phyloP scores from a whole-genome alignment of 768 basidiomycete genomes.

The Trametes cingulata region DNA sequence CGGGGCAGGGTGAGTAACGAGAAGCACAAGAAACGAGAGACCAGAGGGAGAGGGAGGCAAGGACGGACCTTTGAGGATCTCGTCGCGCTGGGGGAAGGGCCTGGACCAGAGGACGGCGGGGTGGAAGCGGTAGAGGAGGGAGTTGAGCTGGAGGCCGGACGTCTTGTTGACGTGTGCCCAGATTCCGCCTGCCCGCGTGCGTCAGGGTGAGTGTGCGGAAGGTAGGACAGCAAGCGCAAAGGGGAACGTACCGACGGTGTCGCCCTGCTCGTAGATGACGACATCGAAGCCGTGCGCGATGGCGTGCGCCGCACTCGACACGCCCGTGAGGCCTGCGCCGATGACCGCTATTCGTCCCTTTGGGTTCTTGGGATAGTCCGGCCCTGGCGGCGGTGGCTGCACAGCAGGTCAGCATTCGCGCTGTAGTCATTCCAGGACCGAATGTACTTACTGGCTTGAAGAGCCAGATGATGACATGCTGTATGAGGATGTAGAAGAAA shows the following conservation, averaged over 20 bases:
- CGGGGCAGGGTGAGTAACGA: not conserved
- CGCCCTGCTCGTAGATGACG: conserved; percentile 44
- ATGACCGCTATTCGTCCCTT: conserved; percentile 49
- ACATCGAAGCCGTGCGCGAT: conserved; percentile 56
- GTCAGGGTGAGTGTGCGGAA: not conserved
- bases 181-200: conserved; percentile 50
- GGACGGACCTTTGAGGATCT: conserved; percentile 45
- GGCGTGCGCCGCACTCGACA: conserved; percentile 54
- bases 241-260: conserved; percentile 25
- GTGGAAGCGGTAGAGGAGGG: conserved; percentile 52
- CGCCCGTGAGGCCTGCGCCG: conserved; percentile 52
- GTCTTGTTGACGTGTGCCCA: conserved; percentile 55
- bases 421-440: too few relatives aligned
- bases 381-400: conserved; percentile 24
- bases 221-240: not conserved
- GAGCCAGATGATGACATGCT: conserved; percentile 38
- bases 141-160: conserved; percentile 52
- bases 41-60: not conserved
- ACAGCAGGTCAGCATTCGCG: not conserved
- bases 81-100: conserved; percentile 49
- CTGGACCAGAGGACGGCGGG: conserved; percentile 45
- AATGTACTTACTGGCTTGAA: conserved; percentile 40
- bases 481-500: conserved; percentile 37
- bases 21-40: not conserved
- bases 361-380: conserved; percentile 13